Evolutionary conservation across 139 green algal genomes (phyloP).

Genomic region (Chlorella sp.): DNA sequence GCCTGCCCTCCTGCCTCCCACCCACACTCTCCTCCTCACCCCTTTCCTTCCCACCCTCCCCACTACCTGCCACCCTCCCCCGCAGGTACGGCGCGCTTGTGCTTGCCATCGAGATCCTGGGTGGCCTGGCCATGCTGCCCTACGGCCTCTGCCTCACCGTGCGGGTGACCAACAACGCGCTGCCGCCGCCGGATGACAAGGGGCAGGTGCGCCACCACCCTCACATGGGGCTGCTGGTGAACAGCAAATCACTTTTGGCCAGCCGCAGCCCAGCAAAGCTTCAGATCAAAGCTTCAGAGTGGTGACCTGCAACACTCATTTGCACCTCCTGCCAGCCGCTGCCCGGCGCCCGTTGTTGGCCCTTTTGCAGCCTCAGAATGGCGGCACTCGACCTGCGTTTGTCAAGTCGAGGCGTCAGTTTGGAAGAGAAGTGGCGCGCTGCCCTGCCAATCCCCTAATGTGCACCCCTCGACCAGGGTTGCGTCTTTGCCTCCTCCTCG

Average conservation of each 20-base stretch:
- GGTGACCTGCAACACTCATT: too few species aligned
- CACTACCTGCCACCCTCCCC: neutral
- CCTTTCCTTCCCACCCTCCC: neutral
- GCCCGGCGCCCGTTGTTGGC: too few species aligned
- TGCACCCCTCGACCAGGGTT: neutral
- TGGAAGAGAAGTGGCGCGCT: too few species aligned
- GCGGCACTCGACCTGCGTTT: too few species aligned
- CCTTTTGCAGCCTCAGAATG: too few species aligned
- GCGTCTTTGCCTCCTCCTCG: neutral
- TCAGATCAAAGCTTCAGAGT: too few species aligned
- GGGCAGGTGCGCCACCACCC: neutral
- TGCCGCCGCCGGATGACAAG: conserved; percentile 35
- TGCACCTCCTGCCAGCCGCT: neutral
- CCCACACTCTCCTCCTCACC: neutral
- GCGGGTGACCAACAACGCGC: conserved; percentile 36
- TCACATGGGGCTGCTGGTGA: too few species aligned
- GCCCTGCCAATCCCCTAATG: too few species aligned
- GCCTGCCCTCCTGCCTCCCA: neutral
- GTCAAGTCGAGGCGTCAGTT: too few species aligned
- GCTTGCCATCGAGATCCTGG: conserved; percentile 61
- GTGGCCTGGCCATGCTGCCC: conserved; percentile 60
- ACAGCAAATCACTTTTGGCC: neutral
- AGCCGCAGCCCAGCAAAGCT: too few species aligned
- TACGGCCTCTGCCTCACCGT: conserved; percentile 57
- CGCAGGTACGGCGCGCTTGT: conserved; percentile 56